Evolutionary conservation across 1,284 basidiomycete genomes (phyloP).

Genomic region (Leccinum pachyderme): DNA sequence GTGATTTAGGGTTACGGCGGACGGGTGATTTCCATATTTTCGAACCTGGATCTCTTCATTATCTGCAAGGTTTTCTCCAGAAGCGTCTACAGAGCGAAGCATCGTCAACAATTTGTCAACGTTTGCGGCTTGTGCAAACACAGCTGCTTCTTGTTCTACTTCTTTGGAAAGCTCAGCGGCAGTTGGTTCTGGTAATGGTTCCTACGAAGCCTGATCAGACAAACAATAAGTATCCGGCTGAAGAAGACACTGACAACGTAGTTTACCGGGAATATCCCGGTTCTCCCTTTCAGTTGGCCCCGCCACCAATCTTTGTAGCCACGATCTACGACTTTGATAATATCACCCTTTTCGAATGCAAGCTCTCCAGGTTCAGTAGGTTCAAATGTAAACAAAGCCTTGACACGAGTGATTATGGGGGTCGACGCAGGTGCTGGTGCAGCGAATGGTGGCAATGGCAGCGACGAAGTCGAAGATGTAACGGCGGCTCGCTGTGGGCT

Average conservation of each 20-base stretch:
- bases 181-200: slow-evolving; percentile 86
- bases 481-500: slow-evolving; percentile 32
- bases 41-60: slow-evolving; percentile 90
- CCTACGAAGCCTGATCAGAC: slow-evolving; percentile 43
- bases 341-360: slow-evolving; percentile 89
- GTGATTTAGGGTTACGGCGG: background rate
- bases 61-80: slow-evolving; percentile 85
- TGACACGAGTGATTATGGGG: slow-evolving; percentile 74
- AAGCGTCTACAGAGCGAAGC: slow-evolving; percentile 75
- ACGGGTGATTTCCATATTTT: background rate
- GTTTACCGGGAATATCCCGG: slow-evolving; percentile 98
- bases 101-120: slow-evolving; percentile 87
- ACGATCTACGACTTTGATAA: slow-evolving; percentile 94
- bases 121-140: slow-evolving; percentile 82
- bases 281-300: slow-evolving; percentile 88
- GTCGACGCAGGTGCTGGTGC: slow-evolving; percentile 24
- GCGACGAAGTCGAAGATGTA: slow-evolving; percentile 25
- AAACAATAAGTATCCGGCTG: background rate
- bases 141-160: slow-evolving; percentile 84
- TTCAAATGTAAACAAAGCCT: slow-evolving; percentile 89
- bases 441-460: slow-evolving; percentile 19
- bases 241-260: slow-evolving; percentile 71
- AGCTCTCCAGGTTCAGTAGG: slow-evolving; percentile 91
- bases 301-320: slow-evolving; percentile 99
- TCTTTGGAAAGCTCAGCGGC: slow-evolving; percentile 78